Evolutionary conservation across 2,329 filamentous ascomycete genomes (phyloP).

Genomic region (Aschersonia sp.): DNA sequence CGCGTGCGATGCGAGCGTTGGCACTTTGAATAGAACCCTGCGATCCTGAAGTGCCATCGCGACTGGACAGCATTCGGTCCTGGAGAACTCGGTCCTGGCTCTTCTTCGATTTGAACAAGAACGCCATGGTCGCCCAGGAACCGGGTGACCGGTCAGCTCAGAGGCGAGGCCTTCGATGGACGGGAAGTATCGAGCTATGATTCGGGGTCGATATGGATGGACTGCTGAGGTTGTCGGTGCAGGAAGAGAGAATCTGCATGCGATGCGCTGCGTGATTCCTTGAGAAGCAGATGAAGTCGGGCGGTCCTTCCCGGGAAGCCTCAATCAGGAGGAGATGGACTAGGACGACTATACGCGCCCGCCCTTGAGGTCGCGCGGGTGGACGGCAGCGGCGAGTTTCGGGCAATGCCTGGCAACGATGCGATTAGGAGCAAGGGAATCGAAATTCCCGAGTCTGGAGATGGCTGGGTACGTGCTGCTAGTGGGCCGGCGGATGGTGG

Average conservation of each 20-base stretch:
- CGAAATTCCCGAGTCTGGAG: slow-evolving; percentile 18
- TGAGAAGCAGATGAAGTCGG: background rate
- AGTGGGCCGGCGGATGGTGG: slow-evolving; percentile 15
- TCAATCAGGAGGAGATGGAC: background rate
- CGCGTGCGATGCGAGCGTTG: slow-evolving; percentile 28
- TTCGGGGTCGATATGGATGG: background rate
- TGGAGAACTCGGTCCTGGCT: slow-evolving; percentile 49
- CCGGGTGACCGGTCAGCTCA: slow-evolving; percentile 18
- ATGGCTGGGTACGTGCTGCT: slow-evolving; percentile 30
- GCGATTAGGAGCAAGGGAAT: slow-evolving; percentile 14
- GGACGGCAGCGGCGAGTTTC: background rate
- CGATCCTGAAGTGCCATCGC: slow-evolving; percentile 34
- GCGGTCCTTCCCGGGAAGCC: background rate
- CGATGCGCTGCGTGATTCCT: background rate
- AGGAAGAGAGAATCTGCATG: background rate
- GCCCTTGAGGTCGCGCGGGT: background rate
- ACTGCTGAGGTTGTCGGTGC: background rate
- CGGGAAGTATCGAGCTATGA: background rate
- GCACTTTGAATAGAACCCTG: slow-evolving; percentile 34
- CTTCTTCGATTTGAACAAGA: slow-evolving; percentile 74
- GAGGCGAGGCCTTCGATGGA: background rate
- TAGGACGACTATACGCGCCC: background rate
- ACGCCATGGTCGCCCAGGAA: slow-evolving; percentile 49
- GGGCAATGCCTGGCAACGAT: slow-evolving; percentile 9
- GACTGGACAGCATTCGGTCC: too few species aligned